Conservation (phyloP, 768 basidiomycete genomes). For the Rhodotorula paludigena region DNA sequence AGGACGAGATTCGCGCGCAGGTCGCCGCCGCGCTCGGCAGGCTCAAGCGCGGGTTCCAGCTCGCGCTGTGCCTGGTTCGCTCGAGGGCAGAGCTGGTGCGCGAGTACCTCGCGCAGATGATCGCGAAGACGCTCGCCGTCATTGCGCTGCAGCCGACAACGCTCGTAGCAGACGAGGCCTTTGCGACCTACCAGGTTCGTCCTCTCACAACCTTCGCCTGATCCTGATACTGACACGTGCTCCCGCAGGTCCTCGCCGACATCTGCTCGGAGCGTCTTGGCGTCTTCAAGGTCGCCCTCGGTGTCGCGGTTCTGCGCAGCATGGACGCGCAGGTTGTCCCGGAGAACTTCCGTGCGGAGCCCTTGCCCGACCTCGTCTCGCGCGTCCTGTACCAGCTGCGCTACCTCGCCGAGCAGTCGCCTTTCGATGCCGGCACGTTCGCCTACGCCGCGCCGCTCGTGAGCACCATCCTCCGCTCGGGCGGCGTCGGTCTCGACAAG, state of each 20-base stretch:
- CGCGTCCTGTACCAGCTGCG: slow-evolving; percentile 81
- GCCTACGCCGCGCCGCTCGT: slow-evolving; percentile 74
- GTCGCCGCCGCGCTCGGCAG: slow-evolving; percentile 57
- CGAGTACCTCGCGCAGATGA: slow-evolving; percentile 58
- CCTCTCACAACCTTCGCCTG: too few species aligned
- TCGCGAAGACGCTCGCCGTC: slow-evolving; percentile 61
- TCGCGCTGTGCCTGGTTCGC: slow-evolving; percentile 62
- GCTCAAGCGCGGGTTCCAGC: slow-evolving; percentile 63
- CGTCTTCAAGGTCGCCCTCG: slow-evolving; percentile 64
- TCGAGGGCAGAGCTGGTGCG: slow-evolving; percentile 56
- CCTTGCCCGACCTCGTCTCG: slow-evolving; percentile 65
- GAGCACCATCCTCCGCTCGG: slow-evolving; percentile 60
- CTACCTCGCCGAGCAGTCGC: slow-evolving; percentile 69
- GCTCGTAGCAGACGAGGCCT: slow-evolving; percentile 61
- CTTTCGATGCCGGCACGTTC: slow-evolving; percentile 81
- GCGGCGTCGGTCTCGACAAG: slow-evolving; percentile 60
- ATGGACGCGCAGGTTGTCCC: slow-evolving; percentile 64
- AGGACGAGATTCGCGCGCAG: slow-evolving; percentile 60
- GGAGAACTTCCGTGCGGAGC: slow-evolving; percentile 67
- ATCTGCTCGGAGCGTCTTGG: slow-evolving; percentile 72
- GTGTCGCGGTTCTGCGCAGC: slow-evolving; percentile 75
- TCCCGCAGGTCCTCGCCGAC: slow-evolving; percentile 59
- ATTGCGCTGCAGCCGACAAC: slow-evolving; percentile 56
- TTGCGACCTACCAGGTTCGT: slow-evolving; percentile 73
- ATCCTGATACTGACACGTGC: background rate